phyloP scores from a whole-genome alignment of 2,329 filamentous ascomycete species.

The Colletotrichum echinochloae region DNA sequence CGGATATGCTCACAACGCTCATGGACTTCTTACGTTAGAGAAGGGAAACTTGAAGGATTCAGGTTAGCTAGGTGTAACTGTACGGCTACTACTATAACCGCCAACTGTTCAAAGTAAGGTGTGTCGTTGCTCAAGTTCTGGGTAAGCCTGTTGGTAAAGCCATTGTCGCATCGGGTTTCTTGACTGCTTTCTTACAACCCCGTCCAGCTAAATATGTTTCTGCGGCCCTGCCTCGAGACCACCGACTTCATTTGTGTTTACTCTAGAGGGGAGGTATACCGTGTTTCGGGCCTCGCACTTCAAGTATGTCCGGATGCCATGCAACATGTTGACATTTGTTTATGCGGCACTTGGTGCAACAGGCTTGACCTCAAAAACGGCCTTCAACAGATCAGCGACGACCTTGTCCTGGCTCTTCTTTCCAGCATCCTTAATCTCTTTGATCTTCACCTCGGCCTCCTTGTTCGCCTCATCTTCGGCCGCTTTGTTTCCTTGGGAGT shows the following conservation, averaged over 20 bases:
- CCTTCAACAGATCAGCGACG: conserved; percentile 83
- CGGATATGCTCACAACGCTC: conserved; percentile 67
- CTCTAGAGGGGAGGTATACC: neutral
- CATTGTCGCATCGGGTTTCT: neutral
- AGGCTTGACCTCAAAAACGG: conserved; percentile 87
- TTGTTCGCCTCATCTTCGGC: conserved; percentile 85
- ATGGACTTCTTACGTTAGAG: conserved; percentile 59
- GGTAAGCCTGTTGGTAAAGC: neutral
- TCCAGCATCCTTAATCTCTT: conserved; percentile 84
- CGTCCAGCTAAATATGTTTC: neutral
- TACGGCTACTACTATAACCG: neutral
- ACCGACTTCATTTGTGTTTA: neutral
- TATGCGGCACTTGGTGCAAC: conserved; percentile 58
- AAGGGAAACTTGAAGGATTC: neutral
- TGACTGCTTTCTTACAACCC: neutral
- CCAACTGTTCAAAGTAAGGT: neutral
- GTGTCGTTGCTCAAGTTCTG: neutral
- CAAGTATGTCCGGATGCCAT: conserved; percentile 2
- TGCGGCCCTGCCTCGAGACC: neutral
- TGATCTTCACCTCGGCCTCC: conserved; percentile 82
- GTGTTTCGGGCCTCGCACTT: neutral
- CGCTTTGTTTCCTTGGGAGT: conserved; percentile 87
- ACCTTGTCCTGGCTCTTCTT: conserved; percentile 84
- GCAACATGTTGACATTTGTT: neutral
- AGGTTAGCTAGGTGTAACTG: conserved; percentile 13